Evolutionary conservation across 192 early-diverging fungal species (phyloP), one percentile per base, ranked within the genome.

Genomic region (Coemansia aciculifera): DNA sequence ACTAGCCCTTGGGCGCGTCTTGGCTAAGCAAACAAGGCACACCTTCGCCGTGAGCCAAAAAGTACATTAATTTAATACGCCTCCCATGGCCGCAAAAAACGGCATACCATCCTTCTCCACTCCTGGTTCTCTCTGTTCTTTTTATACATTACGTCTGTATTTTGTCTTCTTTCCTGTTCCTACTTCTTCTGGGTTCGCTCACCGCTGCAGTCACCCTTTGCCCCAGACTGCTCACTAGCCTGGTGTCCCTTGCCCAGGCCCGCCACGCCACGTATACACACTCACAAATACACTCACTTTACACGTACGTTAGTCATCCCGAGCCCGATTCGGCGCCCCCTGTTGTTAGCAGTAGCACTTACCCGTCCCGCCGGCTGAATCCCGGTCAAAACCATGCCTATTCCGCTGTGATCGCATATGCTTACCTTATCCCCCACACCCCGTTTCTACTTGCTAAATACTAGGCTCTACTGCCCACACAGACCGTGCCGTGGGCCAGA

Each of bases 61-160:
- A 59, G 57, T 59, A 59, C 57, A 31, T 59, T 59, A 59, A 59
- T 59, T 59, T 59, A 59, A 36, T 59, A 59, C 57, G 57, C 57
- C 57, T 37, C 57, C 57, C 57, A 36, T 36, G 57, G 57, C 38
- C 57, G 57, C 57, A 59, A 37, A 32, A 59, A 37, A 17, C 34
- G 57, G 59, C 54, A 56, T 29, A 56, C 54, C 40, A 39, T 67
- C 65, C 65, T 57, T 66, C 54, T 57, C 27, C 62, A 43, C 42
- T 63, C 17, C 39, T 48, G 44, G 62, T 43, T 46, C 59, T 38
- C 24, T 38, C 54, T 68, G 54, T 43, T 3, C 44, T 68, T 64
- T 42, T 63, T 49, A 44, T 42, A n/a, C 63, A 32, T 49, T 51
- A 37, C 27, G 54, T 24, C 43, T 49, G 46, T 49, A 19, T 49